Evolutionary conservation across 345 rosid species (phyloP), one percentile per base, ranked within the genome.

Genomic region (Schrenkiella parvula): DNA sequence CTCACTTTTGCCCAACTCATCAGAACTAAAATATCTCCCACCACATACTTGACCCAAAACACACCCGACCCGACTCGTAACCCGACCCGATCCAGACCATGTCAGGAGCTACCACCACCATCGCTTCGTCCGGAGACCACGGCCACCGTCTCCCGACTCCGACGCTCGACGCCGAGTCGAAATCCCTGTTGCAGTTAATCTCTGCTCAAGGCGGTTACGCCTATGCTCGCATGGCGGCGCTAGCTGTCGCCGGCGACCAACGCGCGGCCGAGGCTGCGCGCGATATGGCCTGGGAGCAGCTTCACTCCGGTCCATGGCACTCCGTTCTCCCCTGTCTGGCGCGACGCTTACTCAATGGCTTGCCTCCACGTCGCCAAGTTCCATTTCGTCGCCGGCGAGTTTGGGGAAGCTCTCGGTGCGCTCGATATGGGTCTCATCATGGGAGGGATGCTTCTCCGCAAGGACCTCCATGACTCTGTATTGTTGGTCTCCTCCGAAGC

Each of bases 201-300:
- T 74, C 86, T n/a, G 81, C 82, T 70, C 86, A 89, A 63, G 96
- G 97, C 41, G 98, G 98, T 12, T 93, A 91, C 74, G 92, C 90
- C 64, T 93, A 79, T 73, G 85, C 87, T 62, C 77, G 97, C 68
- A 88, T 85, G 90, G 79, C 89, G 23, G 66, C 87, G 1, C 84
- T 83, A 42, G 96, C 98, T 3, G 84, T 80, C 37, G 39, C 84
- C 43, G 98, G 93, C 6, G 96, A 93, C 82, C 71, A 64, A 47
- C 78, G 91, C n/a, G 90, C 97, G 19, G 98, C 98, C 17, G 98
- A 93, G 90, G 95, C 87, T 29, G 92, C 99, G 53, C 84, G 85
- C 43, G 99, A 93, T 80, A 85, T 93, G 97, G 95, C 98, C 3
- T 93, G 98, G 98, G 98, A 93, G 88, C 98, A 91, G 83, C 95